phyloP scores from a whole-genome alignment of 129 eudicot genomes.

The Calendula officinalis region DNA sequence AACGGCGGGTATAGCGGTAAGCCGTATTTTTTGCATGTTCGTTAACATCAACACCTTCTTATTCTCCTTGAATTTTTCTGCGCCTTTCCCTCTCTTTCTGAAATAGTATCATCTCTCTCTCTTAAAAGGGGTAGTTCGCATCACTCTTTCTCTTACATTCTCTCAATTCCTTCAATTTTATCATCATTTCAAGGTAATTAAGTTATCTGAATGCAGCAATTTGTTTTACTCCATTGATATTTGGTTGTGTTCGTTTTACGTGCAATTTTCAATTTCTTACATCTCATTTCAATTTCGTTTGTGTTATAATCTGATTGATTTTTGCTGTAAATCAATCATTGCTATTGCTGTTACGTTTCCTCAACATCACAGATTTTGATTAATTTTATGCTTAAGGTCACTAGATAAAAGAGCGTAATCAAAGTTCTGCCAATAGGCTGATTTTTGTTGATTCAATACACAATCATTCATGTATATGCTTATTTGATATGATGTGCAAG shows the following conservation, averaged over 20 bases:
- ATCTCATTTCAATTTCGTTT: not conserved
- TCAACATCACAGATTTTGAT: not conserved
- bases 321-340: too few relatives aligned
- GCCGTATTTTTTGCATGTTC: slow-evolving; percentile 4
- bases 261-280: not conserved
- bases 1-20: too few relatives aligned
- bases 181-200: slow-evolving; percentile 20
- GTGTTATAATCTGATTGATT: too few relatives aligned
- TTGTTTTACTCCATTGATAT: not conserved
- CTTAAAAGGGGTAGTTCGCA: slow-evolving; percentile 20
- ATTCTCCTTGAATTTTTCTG: slow-evolving; percentile 20
- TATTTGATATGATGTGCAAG: not conserved
- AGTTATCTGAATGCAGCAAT: not conserved
- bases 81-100: slow-evolving; percentile 20
- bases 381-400: not conserved
- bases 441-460: not conserved
- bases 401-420: not conserved
- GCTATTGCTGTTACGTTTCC: too few relatives aligned
- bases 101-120: not conserved
- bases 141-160: slow-evolving; percentile 24
- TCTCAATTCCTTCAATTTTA: not conserved
- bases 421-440: not conserved
- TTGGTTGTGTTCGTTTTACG: not conserved
- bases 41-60: not conserved
- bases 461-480: too few relatives aligned